phyloP scores from a whole-genome alignment of 2,329 filamentous ascomycete species.

The Cryphonectria radicalis region DNA sequence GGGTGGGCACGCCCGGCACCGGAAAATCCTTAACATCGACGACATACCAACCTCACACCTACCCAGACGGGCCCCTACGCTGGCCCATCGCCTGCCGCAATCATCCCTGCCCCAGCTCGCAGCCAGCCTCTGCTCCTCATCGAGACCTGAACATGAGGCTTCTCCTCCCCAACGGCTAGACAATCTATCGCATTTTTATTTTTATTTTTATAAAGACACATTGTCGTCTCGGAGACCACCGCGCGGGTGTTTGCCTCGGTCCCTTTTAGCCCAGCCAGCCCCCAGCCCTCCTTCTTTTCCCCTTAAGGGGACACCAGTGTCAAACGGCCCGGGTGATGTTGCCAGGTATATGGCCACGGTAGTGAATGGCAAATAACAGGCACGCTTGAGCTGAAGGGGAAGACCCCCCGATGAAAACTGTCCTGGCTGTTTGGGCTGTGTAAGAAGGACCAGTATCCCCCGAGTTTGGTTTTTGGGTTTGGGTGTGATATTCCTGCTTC shows the following conservation, averaged over 20 bases:
- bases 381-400: neutral
- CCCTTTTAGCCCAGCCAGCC: neutral
- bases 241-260: neutral
- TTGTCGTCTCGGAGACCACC: neutral
- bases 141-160: constrained; percentile 19
- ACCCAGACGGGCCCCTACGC: constrained; percentile 10
- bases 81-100: constrained; percentile 15
- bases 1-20: constrained; percentile 3
- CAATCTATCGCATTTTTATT: neutral
- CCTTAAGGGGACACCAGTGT: neutral
- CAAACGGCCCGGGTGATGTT: neutral
- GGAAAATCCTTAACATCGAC: constrained; percentile 21
- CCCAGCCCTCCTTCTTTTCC: neutral
- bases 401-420: neutral
- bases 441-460: neutral
- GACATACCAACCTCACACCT: constrained; percentile 23
- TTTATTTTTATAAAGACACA: neutral
- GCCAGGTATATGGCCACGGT: neutral
- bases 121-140: neutral
- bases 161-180: constrained; percentile 11
- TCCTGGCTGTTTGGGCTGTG: neutral
- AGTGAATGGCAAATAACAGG: neutral
- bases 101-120: constrained; percentile 21
- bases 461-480: neutral
- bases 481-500: neutral